A percentile compares a stretch with the other conserved stretches of the same genome.
Evolutionary conservation across 2,329 filamentous ascomycete genomes (phyloP).

Genomic region (Penicillium sp.): DNA sequence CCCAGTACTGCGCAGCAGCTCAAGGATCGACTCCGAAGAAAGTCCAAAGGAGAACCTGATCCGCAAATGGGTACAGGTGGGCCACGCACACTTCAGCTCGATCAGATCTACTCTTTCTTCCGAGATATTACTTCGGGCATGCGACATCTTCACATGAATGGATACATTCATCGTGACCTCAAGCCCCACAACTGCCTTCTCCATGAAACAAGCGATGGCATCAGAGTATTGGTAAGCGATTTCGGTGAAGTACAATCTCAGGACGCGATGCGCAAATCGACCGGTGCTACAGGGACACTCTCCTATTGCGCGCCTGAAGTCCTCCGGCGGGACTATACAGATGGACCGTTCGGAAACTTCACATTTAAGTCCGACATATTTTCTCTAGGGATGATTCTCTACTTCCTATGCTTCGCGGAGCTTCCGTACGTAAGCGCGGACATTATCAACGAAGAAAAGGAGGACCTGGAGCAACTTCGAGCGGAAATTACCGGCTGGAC

Average conservation of each 20-base stretch:
- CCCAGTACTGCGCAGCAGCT: conserved; percentile 73
- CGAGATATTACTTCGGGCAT: conserved; percentile 90
- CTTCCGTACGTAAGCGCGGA: conserved; percentile 85
- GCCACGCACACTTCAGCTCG: conserved; percentile 65
- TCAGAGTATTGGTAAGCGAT: conserved; percentile 87
- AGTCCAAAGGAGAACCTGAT: conserved; percentile 74
- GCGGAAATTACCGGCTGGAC: conserved; percentile 84
- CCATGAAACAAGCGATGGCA: conserved; percentile 68
- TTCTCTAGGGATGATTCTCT: conserved; percentile 95
- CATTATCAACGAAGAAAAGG: conserved; percentile 81
- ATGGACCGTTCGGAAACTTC: conserved; percentile 83
- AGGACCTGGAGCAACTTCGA: conserved; percentile 81
- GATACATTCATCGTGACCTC: conserved; percentile 92
- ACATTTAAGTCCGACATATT: conserved; percentile 98
- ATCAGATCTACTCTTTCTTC: conserved; percentile 96
- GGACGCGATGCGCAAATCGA: conserved; percentile 77
- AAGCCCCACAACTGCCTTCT: conserved; percentile 95
- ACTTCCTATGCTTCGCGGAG: conserved; percentile 93
- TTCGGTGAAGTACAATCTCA: conserved; percentile 95
- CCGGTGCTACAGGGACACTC: conserved; percentile 90
- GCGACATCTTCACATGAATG: conserved; percentile 82
- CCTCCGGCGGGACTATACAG: conserved; percentile 60
- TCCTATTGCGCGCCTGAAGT: conserved; percentile 98
- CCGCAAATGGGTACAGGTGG: conserved; percentile 53
- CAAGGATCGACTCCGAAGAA: conserved; percentile 80